A percentile compares a stretch with the other conserved stretches of the same genome.
These are phyloP conservation scores for Brassica juncea DNA, from an alignment of 345 rosid species.

Conservation along the genomic window DNA sequence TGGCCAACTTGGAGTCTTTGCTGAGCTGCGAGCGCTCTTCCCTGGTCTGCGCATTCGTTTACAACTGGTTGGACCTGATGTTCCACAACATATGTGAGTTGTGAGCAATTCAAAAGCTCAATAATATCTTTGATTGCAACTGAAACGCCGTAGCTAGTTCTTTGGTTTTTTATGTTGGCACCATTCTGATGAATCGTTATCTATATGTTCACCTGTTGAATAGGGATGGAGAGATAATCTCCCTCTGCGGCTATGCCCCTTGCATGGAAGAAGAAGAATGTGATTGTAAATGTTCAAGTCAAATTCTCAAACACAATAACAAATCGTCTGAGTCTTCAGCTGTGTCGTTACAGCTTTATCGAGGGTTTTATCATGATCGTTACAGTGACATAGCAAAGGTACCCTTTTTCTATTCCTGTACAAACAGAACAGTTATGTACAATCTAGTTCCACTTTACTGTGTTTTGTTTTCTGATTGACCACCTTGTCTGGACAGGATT, in stretches of 20 bases:
- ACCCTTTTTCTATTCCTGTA: background rate
- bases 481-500: slow-evolving; percentile 48
- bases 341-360: slow-evolving; percentile 58
- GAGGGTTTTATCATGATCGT: slow-evolving; percentile 78
- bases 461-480: slow-evolving; percentile 17
- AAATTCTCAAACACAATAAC: slow-evolving; percentile 9
- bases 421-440: background rate
- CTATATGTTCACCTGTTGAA: slow-evolving; percentile 7
- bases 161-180: background rate
- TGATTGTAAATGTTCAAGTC: slow-evolving; percentile 51
- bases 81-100: slow-evolving; percentile 68
- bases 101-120: background rate
- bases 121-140: background rate
- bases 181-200: background rate
- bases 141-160: background rate
- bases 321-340: slow-evolving; percentile 37
- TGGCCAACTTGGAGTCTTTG: slow-evolving; percentile 73
- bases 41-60: slow-evolving; percentile 60
- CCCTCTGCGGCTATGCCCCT: slow-evolving; percentile 46
- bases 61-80: slow-evolving; percentile 79
- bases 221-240: slow-evolving; percentile 70
- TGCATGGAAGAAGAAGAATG: slow-evolving; percentile 63
- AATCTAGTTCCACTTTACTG: background rate
- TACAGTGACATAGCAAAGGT: slow-evolving; percentile 61
- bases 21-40: slow-evolving; percentile 79